Evolutionary conservation across 2,329 filamentous ascomycete species (phyloP).

Genomic region (Neocucurbitaria cava): DNA sequence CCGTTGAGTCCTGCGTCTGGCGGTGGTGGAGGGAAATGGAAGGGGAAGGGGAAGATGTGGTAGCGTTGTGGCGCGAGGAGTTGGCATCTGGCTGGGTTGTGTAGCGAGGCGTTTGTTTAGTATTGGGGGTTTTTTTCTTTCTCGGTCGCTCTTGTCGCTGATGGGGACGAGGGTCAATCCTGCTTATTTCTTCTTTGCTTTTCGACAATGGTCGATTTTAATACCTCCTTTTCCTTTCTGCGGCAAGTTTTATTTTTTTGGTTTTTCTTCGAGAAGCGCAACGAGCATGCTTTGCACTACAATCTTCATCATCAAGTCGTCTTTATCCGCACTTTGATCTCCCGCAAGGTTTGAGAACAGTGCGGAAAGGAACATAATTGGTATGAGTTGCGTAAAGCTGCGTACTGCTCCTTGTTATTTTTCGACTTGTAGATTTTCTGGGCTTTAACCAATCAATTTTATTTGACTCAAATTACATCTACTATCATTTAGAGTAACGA

Average conservation of each 20-base stretch:
- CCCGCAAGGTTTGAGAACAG: not conserved
- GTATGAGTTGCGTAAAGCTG: not conserved
- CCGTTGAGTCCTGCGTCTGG: constrained; percentile 32
- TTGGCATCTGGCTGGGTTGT: not conserved
- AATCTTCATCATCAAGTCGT: not conserved
- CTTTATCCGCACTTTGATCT: not conserved
- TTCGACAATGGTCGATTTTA: not conserved
- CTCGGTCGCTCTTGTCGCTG: not conserved
- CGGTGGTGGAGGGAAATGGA: constrained; percentile 34
- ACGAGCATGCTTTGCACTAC: not conserved
- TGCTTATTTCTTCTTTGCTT: not conserved
- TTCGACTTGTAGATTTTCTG: too few species aligned
- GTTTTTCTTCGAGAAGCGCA: not conserved
- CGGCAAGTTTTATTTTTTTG: not conserved
- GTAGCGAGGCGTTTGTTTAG: not conserved
- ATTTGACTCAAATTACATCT: too few species aligned
- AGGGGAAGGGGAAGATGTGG: constrained; percentile 42
- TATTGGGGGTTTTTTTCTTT: not conserved
- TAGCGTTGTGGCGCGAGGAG: not conserved
- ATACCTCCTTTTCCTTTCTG: not conserved
- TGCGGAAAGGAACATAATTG: not conserved
- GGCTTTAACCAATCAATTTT: too few species aligned
- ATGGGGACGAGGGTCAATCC: not conserved
- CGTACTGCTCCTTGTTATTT: too few species aligned
- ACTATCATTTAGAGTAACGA: too few species aligned